Conservation (phyloP, 2,329 filamentous ascomycete species). For the Fusarium miscanthi region DNA sequence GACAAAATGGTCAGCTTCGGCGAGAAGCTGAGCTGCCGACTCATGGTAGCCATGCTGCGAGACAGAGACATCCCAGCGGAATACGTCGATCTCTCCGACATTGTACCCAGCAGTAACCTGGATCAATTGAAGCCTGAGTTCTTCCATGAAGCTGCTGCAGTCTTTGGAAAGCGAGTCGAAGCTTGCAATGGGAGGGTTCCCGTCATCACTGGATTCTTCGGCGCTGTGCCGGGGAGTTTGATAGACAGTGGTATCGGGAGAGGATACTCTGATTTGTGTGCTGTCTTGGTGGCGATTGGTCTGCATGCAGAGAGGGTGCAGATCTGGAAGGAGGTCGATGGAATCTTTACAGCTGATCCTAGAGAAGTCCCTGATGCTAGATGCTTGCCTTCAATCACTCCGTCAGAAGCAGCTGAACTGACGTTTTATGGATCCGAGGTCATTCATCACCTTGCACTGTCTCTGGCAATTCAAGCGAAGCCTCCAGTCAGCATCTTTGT, state of each 20-base stretch:
- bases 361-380: neutral
- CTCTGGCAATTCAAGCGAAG: neutral
- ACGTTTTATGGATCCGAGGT: neutral
- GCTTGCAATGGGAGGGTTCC: neutral
- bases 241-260: neutral
- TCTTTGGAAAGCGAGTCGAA: neutral
- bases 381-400: neutral
- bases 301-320: neutral
- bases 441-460: neutral
- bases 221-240: neutral
- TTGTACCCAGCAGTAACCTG: neutral
- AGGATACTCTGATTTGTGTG: neutral
- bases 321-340: neutral
- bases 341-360: neutral
- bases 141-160: neutral
- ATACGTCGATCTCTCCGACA: neutral
- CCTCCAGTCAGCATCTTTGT: neutral
- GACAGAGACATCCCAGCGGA: neutral
- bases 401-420: neutral
- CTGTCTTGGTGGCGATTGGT: neutral
- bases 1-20: constrained; percentile 1
- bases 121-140: neutral
- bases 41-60: neutral
- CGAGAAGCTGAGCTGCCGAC: neutral
- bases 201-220: neutral